Base-by-base conservation (phyloP, 208 protist genomes). In the Endotrypanum monterogeii region DNA sequence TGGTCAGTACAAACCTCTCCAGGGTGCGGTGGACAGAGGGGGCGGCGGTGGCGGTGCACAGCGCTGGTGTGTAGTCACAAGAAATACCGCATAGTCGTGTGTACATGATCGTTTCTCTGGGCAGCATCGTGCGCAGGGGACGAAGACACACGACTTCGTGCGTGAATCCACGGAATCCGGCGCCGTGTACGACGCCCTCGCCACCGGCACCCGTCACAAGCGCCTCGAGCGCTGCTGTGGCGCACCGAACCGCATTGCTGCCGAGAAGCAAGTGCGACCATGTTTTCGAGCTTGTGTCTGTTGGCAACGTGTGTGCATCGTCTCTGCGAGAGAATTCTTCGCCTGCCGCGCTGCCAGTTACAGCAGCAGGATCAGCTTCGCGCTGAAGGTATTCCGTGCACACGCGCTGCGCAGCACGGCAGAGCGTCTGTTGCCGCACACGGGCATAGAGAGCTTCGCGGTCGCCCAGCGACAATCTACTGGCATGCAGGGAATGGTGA, bases 31-130 rank as follows among this genome's bases (percentile, higher is more conserved):
- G 76, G 23, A 94, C 67, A 11, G 90, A 94, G 1, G 76, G 85
- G 25, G 84, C 50, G 56, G 71, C 74, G 25, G 79, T 92, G 25
- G 71, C 32, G 0, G 93, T 94, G 39, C 76, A 54, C 32, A 94
- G 67, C 11, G 82, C 76, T 23, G 93, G 90, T 1, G 89, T 91
- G 75, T 88, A 94, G 23, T 67, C 70, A 30, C n/a, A 30, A 1
- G 18, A 6, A 56, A 97, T 89, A 46, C 74, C 76, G 30, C 88
- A 80, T 30, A 91, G 67, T 14, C 83, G 78, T 46, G 74, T 81
- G 73, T 89, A 95, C 32, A 91, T 35, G 16, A 94, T 78, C 25
- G 88, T 57, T 67, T 97, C 93, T 44, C 79, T 86, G 3, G 93
- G 84, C 54, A 97, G 76, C 52, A 95, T 32, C 20, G 66, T 78